Conservation (phyloP, 2,329 filamentous ascomycete genomes). For the Ophiocordyceps camponoti-rufipedis region DNA sequence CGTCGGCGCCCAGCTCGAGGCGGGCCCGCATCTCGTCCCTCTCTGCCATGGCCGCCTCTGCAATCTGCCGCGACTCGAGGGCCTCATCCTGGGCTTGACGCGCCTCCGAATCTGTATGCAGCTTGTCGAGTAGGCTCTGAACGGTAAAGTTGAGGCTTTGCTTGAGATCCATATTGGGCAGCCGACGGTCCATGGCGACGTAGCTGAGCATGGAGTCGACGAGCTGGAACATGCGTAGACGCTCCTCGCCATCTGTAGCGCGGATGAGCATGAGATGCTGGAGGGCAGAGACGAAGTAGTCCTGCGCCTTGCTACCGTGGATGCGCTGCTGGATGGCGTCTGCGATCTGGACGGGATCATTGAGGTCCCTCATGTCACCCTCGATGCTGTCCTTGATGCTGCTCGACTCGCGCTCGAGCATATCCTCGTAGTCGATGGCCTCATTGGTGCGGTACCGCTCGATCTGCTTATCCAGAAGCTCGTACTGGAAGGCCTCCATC, state of each 20-base stretch:
- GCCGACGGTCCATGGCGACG: slow-evolving; percentile 88
- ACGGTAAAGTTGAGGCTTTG: slow-evolving; percentile 96
- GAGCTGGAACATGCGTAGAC: slow-evolving; percentile 87
- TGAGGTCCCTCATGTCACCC: slow-evolving; percentile 77
- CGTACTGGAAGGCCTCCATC: slow-evolving; percentile 98
- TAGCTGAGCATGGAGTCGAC: slow-evolving; percentile 99
- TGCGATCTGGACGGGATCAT: slow-evolving; percentile 80
- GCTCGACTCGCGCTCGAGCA: slow-evolving; percentile 77
- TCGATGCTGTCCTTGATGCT: slow-evolving; percentile 81
- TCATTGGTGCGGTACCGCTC: slow-evolving; percentile 87
- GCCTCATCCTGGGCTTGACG: slow-evolving; percentile 84
- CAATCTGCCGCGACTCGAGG: slow-evolving; percentile 75
- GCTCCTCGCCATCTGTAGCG: slow-evolving; percentile 81
- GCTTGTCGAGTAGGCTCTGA: slow-evolving; percentile 81
- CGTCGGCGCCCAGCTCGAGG: slow-evolving; percentile 81
- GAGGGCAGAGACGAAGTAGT: slow-evolving; percentile 90
- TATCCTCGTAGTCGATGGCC: slow-evolving; percentile 94
- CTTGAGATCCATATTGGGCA: slow-evolving; percentile 95
- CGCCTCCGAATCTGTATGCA: slow-evolving; percentile 92
- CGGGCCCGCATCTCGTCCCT: slow-evolving; percentile 85
- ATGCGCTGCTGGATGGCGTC: slow-evolving; percentile 83
- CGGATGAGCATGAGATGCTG: slow-evolving; percentile 89
- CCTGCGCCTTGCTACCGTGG: slow-evolving; percentile 66
- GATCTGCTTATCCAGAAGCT: slow-evolving; percentile 95
- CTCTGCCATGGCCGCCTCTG: slow-evolving; percentile 89